Conservation (phyloP, 768 basidiomycete genomes). For the Kwoniella bestiolae region DNA sequence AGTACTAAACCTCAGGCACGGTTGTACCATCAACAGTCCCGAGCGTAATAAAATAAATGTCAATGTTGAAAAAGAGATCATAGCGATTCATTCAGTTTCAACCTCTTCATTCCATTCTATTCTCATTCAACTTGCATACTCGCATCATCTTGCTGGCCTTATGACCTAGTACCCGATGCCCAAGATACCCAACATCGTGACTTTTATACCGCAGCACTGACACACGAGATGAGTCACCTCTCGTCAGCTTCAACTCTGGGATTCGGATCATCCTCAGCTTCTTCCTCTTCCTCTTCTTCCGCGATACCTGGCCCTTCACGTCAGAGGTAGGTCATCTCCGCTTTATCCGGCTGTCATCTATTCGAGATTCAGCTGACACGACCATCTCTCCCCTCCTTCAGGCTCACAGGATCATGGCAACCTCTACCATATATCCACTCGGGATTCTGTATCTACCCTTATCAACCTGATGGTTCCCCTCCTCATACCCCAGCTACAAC, state of each 20-base stretch:
- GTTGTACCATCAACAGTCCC: not conserved
- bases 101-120: not conserved
- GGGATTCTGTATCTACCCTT: constrained; percentile 85
- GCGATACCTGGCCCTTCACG: constrained; percentile 2
- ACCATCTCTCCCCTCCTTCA: not conserved
- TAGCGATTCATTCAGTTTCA: not conserved
- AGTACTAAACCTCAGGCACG: not conserved
- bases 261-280: not conserved
- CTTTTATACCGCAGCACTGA: not conserved
- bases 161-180: not conserved
- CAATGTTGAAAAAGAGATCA: too few species aligned
- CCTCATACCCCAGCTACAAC: constrained; percentile 56
- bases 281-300: not conserved
- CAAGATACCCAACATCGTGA: not conserved
- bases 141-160: not conserved
- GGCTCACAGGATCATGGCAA: constrained; percentile 61
- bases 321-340: not conserved
- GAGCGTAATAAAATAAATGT: not conserved
- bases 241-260: not conserved
- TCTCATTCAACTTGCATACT: not conserved
- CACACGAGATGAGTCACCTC: not conserved
- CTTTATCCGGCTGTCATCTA: not conserved
- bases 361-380: not conserved
- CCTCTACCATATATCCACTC: constrained; percentile 78
- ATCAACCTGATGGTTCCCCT: constrained; percentile 62